Evolutionary conservation across 2,329 filamentous ascomycete genomes (phyloP).

Genomic region (Trichoderma sp.): DNA sequence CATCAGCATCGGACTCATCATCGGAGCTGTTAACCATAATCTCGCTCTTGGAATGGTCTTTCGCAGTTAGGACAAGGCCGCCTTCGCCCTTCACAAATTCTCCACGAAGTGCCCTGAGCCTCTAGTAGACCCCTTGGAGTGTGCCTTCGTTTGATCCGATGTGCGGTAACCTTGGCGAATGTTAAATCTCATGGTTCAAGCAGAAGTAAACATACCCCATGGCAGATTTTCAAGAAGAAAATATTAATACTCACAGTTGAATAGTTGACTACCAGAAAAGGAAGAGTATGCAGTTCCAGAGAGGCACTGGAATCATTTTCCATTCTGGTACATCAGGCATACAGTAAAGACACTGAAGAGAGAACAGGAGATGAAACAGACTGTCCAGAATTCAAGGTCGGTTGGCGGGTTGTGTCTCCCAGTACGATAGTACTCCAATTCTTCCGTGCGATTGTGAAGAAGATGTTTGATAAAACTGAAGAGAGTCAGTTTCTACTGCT

Average conservation of each 20-base stretch:
- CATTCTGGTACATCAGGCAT: neutral
- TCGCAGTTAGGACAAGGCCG: constrained; percentile 68
- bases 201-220: no score
- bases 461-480: neutral
- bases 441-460: neutral
- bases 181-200: neutral
- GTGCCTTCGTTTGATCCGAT: no score
- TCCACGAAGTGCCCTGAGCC: constrained; percentile 45
- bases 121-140: no score
- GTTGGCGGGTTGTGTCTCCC: neutral
- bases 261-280: neutral
- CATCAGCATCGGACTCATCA: constrained; percentile 69
- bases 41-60: constrained; percentile 77
- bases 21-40: constrained; percentile 89
- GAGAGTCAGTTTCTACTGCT: neutral
- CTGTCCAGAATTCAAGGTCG: neutral
- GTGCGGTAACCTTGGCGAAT: neutral
- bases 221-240: no score
- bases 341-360: neutral
- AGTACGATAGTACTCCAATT: neutral
- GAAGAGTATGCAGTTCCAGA: neutral
- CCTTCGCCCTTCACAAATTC: constrained; percentile 60
- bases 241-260: neutral
- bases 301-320: neutral
- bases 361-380: neutral